These are phyloP conservation scores for Pseudofabraea citricarpa DNA, from an alignment of 2,329 filamentous ascomycete genomes.

Conservation along the genomic window DNA sequence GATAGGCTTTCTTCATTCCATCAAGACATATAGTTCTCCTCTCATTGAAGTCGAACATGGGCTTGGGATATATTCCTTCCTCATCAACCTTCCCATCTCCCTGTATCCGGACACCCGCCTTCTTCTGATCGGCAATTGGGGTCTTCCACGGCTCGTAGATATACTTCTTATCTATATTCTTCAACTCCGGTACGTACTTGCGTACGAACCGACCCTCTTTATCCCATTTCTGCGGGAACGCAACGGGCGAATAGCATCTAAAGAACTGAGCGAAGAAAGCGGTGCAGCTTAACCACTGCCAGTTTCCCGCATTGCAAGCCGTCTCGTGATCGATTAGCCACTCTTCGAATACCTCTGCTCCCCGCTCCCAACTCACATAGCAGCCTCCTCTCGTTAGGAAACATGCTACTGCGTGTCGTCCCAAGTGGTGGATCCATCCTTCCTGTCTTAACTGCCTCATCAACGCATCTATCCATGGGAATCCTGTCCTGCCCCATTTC, in stretches of 20 bases:
- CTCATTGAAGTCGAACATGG: slow-evolving; percentile 71
- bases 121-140: slow-evolving; percentile 61
- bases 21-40: slow-evolving; percentile 57
- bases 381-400: slow-evolving; percentile 77
- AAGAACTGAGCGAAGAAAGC: slow-evolving; percentile 73
- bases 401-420: slow-evolving; percentile 72
- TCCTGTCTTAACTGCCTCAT: slow-evolving; percentile 70
- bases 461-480: slow-evolving; percentile 76
- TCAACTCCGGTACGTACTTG: slow-evolving; percentile 63
- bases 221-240: slow-evolving; percentile 75
- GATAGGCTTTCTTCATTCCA: slow-evolving; percentile 67
- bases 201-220: slow-evolving; percentile 60
- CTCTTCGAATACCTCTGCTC: slow-evolving; percentile 74
- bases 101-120: slow-evolving; percentile 57
- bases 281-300: slow-evolving; percentile 73
- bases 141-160: slow-evolving; percentile 81
- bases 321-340: slow-evolving; percentile 70
- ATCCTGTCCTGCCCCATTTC: slow-evolving; percentile 65
- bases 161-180: slow-evolving; percentile 56
- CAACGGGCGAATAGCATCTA: slow-evolving; percentile 64
- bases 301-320: slow-evolving; percentile 70
- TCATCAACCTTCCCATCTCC: slow-evolving; percentile 44
- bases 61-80: slow-evolving; percentile 59
- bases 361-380: slow-evolving; percentile 75
- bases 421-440: slow-evolving; percentile 78